These are phyloP conservation scores for Suaeda aralocaspica DNA, from an alignment of 148 eudicot genomes.

Conservation along the genomic window DNA sequence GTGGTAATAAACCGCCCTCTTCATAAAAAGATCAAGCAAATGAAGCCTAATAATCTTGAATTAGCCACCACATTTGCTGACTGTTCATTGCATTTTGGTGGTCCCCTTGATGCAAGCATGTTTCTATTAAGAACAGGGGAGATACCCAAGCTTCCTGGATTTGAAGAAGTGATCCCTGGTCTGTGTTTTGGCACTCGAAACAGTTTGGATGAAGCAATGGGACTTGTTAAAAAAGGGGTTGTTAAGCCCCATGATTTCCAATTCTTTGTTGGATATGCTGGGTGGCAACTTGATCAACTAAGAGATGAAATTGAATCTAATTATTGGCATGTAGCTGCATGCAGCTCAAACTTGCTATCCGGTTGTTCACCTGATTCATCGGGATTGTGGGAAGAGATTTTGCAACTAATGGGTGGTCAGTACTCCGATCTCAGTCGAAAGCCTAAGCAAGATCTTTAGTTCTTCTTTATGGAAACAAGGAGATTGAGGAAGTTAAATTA, in stretches of 20 bases:
- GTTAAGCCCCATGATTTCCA: conserved; percentile 78
- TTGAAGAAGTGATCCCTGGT: conserved; percentile 82
- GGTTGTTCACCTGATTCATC: conserved; percentile 42
- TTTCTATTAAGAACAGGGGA: conserved; percentile 53
- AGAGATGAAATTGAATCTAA: conserved; percentile 68
- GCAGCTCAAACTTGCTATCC: conserved; percentile 61
- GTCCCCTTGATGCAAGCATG: conserved; percentile 89
- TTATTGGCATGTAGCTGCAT: conserved; percentile 92
- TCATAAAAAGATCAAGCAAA: conserved; percentile 67
- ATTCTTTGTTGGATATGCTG: conserved; percentile 92
- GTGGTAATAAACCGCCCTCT: conserved; percentile 81
- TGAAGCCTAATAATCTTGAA: conserved; percentile 67
- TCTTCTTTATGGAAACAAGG: not conserved
- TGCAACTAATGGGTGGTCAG: conserved; percentile 94
- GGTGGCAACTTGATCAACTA: conserved; percentile 91
- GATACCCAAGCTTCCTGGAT: conserved; percentile 40
- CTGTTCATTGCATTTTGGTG: conserved; percentile 88
- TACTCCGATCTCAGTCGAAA: conserved; percentile 92
- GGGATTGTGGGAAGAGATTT: conserved; percentile 80
- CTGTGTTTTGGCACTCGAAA: conserved; percentile 74
- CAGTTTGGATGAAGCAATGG: conserved; percentile 73
- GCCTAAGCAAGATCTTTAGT: conserved; percentile 76
- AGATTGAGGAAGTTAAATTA: not conserved
- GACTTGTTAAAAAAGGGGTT: conserved; percentile 69
- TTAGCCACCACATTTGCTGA: conserved; percentile 71